These are phyloP conservation scores for Batrachochytrium dendrobatidis DNA, from an alignment of 371 early-diverging fungal genomes.

Conservation along the genomic window DNA sequence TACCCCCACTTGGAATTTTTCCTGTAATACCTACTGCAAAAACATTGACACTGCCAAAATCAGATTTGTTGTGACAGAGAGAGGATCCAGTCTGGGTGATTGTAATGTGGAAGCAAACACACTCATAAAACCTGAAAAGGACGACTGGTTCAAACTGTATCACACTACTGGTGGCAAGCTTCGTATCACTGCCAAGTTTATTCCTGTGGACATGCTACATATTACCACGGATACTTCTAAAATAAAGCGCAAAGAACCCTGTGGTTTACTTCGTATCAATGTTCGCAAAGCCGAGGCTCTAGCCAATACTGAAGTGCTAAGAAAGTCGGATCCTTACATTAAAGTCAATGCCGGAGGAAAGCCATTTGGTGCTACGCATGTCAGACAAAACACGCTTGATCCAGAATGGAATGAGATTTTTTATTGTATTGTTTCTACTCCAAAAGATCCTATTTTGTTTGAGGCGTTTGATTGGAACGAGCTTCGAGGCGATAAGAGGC, in stretches of 20 bases:
- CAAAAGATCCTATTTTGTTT: slow-evolving; percentile 21
- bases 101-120: not conserved
- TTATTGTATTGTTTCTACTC: slow-evolving; percentile 25
- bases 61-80: not conserved
- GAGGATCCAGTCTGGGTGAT: not conserved
- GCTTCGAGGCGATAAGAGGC: slow-evolving; percentile 17
- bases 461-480: slow-evolving; percentile 65
- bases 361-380: slow-evolving; percentile 31
- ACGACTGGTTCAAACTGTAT: slow-evolving; percentile 28
- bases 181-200: slow-evolving; percentile 22
- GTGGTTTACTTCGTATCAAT: slow-evolving; percentile 78
- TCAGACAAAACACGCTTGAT: slow-evolving; percentile 37
- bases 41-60: not conserved
- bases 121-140: not conserved
- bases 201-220: slow-evolving; percentile 22
- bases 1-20: slow-evolving; percentile 34
- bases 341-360: slow-evolving; percentile 23
- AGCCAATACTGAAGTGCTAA: slow-evolving; percentile 68
- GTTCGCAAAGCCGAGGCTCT: slow-evolving; percentile 65
- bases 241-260: slow-evolving; percentile 42
- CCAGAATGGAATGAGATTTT: slow-evolving; percentile 46
- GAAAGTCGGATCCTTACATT: slow-evolving; percentile 48
- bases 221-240: slow-evolving; percentile 7
- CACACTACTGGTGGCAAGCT: slow-evolving; percentile 15
- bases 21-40: not conserved